Percentiles rank a stretch among this genome's conserved stretches.
Evolutionary conservation across 202 grass and related monocot genomes (phyloP).

Genomic region (Eragrostis tef): DNA sequence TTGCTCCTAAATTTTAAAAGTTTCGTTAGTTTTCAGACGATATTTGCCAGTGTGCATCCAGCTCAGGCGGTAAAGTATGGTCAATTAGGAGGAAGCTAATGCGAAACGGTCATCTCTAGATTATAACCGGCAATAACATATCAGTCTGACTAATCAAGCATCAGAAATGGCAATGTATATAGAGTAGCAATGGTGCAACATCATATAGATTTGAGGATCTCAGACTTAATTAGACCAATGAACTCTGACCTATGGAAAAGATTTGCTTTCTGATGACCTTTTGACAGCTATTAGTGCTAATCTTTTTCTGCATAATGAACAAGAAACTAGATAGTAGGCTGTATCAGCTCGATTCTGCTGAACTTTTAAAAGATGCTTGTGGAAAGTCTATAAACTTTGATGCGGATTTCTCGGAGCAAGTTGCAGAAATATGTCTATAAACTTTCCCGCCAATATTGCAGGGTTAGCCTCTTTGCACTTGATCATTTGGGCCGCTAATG

Average conservation of each 20-base stretch:
- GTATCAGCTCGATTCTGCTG: neutral
- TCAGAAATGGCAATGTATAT: neutral
- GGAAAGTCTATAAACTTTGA: slow-evolving; percentile 19
- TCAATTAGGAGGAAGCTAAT: neutral
- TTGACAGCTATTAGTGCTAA: slow-evolving; percentile 25
- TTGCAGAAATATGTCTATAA: neutral
- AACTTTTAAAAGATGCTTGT: slow-evolving; percentile 22
- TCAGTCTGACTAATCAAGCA: neutral
- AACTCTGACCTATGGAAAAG: neutral
- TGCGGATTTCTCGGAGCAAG: slow-evolving; percentile 19
- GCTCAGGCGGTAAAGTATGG: neutral
- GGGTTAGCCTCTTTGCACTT: neutral
- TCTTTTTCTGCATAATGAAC: slow-evolving; percentile 27
- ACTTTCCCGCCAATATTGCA: neutral
- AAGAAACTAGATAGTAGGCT: slow-evolving; percentile 32
- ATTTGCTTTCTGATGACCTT: slow-evolving; percentile 11
- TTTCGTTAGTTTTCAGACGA: neutral
- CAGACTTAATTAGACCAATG: neutral
- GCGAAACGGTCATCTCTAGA: slow-evolving; percentile 19
- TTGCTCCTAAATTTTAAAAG: neutral
- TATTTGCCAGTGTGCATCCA: slow-evolving; percentile 3
- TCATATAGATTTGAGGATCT: slow-evolving; percentile 46
- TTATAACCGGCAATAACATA: neutral
- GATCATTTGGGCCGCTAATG: neutral
- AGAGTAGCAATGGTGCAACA: slow-evolving; percentile 4